Percentiles rank a stretch among this genome's conserved stretches.
These are phyloP conservation scores for Claviceps digitariae DNA, from an alignment of 2,329 filamentous ascomycete species.

Conservation along the genomic window DNA sequence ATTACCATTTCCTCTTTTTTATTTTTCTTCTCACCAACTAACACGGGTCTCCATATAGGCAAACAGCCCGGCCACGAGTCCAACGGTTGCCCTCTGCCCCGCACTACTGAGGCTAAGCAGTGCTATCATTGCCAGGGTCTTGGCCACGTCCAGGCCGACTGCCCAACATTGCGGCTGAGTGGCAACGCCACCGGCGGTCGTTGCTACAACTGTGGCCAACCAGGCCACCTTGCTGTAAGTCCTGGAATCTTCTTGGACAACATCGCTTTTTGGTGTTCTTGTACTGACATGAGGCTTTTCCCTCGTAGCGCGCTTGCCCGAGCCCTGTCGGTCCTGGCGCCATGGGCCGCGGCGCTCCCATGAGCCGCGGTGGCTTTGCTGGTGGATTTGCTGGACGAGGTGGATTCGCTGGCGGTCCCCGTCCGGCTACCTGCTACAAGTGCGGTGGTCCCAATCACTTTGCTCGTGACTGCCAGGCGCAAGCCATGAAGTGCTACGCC, in stretches of 20 bases:
- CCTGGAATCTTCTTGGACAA: background rate
- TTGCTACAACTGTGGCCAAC: constrained; percentile 94
- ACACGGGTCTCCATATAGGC: constrained; percentile 29
- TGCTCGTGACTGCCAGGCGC: constrained; percentile 93
- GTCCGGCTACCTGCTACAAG: constrained; percentile 60
- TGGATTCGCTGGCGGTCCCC: constrained; percentile 57
- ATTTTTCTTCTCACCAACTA: background rate
- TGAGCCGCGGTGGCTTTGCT: constrained; percentile 57
- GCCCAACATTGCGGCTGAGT: constrained; percentile 86
- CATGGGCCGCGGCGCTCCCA: constrained; percentile 52
- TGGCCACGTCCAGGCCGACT: constrained; percentile 96
- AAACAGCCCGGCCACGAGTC: constrained; percentile 94
- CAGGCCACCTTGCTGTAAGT: constrained; percentile 81
- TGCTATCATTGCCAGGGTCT: constrained; percentile 99
- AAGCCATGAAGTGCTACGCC: constrained; percentile 97
- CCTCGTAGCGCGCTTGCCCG: constrained; percentile 61
- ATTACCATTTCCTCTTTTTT: background rate
- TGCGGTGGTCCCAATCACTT: constrained; percentile 91
- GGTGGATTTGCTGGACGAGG: constrained; percentile 53
- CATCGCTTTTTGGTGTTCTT: background rate
- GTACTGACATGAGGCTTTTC: constrained; percentile 7
- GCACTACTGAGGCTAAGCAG: constrained; percentile 97
- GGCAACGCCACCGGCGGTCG: constrained; percentile 69
- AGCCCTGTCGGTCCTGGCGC: constrained; percentile 49
- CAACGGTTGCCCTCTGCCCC: constrained; percentile 89